Conservation (phyloP, 2,329 filamentous ascomycete species). For the Elsinoe ampelina region DNA sequence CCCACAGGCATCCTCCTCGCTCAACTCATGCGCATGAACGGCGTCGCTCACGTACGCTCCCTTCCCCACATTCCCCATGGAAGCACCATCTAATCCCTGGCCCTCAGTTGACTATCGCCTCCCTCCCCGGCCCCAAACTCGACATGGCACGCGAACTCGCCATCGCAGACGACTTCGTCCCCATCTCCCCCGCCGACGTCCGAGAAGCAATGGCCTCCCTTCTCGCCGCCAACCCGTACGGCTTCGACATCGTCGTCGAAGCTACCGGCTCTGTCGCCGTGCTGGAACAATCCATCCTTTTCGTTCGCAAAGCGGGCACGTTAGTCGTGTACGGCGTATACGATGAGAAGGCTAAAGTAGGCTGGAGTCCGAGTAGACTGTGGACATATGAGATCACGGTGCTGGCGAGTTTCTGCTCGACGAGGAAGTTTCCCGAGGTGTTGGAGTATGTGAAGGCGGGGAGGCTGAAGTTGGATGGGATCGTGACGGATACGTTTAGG, state of each 20-base stretch:
- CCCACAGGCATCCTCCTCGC: conserved; percentile 57
- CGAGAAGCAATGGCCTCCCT: conserved; percentile 54
- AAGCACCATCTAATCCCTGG: not conserved
- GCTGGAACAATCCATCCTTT: conserved; percentile 61
- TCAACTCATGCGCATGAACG: conserved; percentile 55
- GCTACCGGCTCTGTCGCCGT: conserved; percentile 61
- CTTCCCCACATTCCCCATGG: conserved; percentile 37
- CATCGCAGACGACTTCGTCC: conserved; percentile 41
- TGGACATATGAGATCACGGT: conserved; percentile 61
- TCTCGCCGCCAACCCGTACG: conserved; percentile 57
- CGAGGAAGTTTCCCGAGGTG: conserved; percentile 33
- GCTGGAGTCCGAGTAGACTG: conserved; percentile 61
- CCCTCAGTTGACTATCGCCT: conserved; percentile 17
- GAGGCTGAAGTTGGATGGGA: conserved; percentile 55
- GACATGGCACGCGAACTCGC: conserved; percentile 48
- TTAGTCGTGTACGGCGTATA: conserved; percentile 67
- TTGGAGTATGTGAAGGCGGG: conserved; percentile 44
- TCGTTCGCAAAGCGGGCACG: conserved; percentile 61
- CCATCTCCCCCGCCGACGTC: conserved; percentile 41
- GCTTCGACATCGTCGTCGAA: conserved; percentile 65
- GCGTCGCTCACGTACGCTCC: conserved; percentile 55
- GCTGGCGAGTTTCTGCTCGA: conserved; percentile 63
- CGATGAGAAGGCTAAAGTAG: conserved; percentile 50
- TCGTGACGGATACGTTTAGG: conserved; percentile 64
- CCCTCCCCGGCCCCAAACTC: conserved; percentile 53